Evolutionary conservation across 495 filamentous ascomycete species (phyloP).

Genomic region (Trichoderma orchidacearum): DNA sequence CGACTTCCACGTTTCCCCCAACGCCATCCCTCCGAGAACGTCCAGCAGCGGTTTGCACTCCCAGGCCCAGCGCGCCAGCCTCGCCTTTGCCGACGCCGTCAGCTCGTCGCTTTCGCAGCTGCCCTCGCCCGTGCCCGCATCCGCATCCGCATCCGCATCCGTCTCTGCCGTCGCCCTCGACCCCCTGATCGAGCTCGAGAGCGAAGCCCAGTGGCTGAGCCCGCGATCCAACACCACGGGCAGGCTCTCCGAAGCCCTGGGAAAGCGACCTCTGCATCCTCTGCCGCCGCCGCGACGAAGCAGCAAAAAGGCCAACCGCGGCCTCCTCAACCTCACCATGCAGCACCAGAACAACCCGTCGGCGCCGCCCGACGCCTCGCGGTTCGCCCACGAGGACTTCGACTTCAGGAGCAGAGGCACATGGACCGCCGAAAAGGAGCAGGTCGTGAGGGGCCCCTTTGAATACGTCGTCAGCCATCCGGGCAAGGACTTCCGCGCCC

Average conservation of each 20-base stretch:
- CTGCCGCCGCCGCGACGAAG: neutral
- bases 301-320: neutral
- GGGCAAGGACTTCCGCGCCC: constrained; percentile 81
- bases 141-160: neutral
- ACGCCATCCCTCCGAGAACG: constrained; percentile 58
- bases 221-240: neutral
- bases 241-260: neutral
- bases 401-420: constrained; percentile 22
- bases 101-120: neutral
- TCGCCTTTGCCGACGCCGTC: neutral
- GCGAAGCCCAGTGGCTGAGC: neutral
- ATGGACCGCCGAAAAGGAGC: constrained; percentile 62
- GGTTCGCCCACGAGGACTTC: constrained; percentile 33
- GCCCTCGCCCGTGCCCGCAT: too few species aligned
- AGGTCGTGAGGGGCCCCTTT: constrained; percentile 71
- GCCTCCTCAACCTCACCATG: neutral
- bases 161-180: neutral
- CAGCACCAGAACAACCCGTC: constrained; percentile 13
- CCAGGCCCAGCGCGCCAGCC: neutral
- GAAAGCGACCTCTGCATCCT: neutral
- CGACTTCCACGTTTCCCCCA: constrained; percentile 40
- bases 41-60: constrained; percentile 18
- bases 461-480: constrained; percentile 78
- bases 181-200: constrained; percentile 9
- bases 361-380: constrained; percentile 25